phyloP scores from a whole-genome alignment of 306 rosid species.

The Parietaria judaica region DNA sequence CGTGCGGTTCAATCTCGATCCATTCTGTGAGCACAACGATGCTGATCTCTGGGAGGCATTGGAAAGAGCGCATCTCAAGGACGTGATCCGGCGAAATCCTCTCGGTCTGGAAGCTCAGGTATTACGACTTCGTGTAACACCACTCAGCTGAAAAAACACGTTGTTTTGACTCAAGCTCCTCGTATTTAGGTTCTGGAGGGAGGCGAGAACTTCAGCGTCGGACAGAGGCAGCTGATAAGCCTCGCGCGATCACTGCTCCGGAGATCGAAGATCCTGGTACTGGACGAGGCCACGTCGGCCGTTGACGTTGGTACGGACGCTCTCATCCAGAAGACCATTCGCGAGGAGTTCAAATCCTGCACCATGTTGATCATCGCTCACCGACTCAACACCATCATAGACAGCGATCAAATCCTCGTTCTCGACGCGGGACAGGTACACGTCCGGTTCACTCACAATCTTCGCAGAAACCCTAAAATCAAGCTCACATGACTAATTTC shows the following conservation, averaged over 20 bases:
- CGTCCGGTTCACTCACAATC: background rate
- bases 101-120: slow-evolving; percentile 87
- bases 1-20: slow-evolving; percentile 78
- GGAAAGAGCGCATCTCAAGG: slow-evolving; percentile 77
- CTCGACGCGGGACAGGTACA: slow-evolving; percentile 72
- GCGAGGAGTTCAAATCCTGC: slow-evolving; percentile 74
- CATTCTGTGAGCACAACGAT: slow-evolving; percentile 69
- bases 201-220: slow-evolving; percentile 91
- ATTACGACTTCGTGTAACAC: slow-evolving; percentile 1
- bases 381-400: slow-evolving; percentile 76
- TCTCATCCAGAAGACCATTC: slow-evolving; percentile 77
- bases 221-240: slow-evolving; percentile 83
- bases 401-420: slow-evolving; percentile 59
- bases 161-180: background rate
- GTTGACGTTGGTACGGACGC: slow-evolving; percentile 89
- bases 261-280: slow-evolving; percentile 78
- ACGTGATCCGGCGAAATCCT: slow-evolving; percentile 53
- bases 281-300: slow-evolving; percentile 96
- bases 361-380: slow-evolving; percentile 90
- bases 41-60: slow-evolving; percentile 85
- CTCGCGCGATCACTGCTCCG: slow-evolving; percentile 78
- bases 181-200: slow-evolving; percentile 58
- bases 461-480: background rate
- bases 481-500: background rate
- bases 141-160: background rate